Base-by-base conservation (phyloP, 306 rosid genomes). In the Rubus idaeus region DNA sequence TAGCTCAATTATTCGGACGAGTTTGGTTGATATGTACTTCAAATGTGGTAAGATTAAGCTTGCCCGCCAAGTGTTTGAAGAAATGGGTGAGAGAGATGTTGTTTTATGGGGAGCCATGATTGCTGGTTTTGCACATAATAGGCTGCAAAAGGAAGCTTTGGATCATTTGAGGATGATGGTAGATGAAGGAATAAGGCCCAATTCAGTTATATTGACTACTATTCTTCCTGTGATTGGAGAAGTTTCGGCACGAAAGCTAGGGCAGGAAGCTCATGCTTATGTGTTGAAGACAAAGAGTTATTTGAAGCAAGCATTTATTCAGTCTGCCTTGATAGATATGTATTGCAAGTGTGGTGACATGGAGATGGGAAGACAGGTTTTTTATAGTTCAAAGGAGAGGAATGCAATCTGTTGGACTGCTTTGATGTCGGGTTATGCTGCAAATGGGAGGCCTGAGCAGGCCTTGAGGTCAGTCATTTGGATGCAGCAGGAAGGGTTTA, bases 401-500 rank as follows among this genome's bases (percentile, higher is more conserved):
- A 93, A 90, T 80, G 81, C 87, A 8, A 87, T 90, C 75, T 90
- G 96, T 78, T 93, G 96, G 97, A 93, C 96, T 3, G 94, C 94
- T 72, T 57, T 93, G 79, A 89, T 93, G 89, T 91, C 91, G 0
- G 97, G 94, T 44, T 93, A 93, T 70, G 92, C 90, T 52, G 40
- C 74, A 3, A 88, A 85, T 84, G 94, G 97, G 47, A 86, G 93
- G 78, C 84, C 82, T 1, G 93, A 93, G 82, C 96, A 86, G 85
- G 97, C 97, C 4, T 62, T 93, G 56, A 85, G 89, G 82, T 89
- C 96, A 17, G 80, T 88, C 26, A 61, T 89, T 73, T 93, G 97
- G 97, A 93, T 93, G 97, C 96, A 93, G 90, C 94, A 90, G 76
- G 97, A 93, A 86, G 97, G 97, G 53, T 86, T 86, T 80, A 86